Conservation (phyloP, 306 rosid species). For the Cicer pinnatifidum region DNA sequence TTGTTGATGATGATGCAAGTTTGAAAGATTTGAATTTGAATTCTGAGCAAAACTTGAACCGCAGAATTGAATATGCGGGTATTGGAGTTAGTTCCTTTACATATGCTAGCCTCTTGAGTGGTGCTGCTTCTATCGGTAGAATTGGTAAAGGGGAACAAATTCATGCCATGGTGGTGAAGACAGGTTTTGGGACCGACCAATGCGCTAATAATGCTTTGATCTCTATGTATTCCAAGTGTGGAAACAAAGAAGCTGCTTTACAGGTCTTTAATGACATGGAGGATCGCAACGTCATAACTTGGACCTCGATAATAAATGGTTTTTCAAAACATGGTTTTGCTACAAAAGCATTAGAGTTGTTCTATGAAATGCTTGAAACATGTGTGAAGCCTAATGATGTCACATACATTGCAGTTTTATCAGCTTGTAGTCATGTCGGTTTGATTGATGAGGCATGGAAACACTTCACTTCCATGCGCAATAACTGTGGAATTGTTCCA, state of each 20-base stretch:
- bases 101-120: conserved; percentile 70
- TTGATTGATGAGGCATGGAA: conserved; percentile 63
- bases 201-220: conserved; percentile 60
- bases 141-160: conserved; percentile 68
- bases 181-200: conserved; percentile 49
- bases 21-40: conserved; percentile 38
- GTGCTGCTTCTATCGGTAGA: conserved; percentile 61
- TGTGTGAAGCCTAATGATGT: conserved; percentile 66
- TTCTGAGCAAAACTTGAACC: conserved; percentile 48
- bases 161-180: conserved; percentile 57
- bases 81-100: conserved; percentile 56
- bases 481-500: conserved; percentile 54
- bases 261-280: conserved; percentile 57
- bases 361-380: conserved; percentile 60
- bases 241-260: conserved; percentile 60
- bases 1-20: conserved; percentile 52
- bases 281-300: conserved; percentile 60
- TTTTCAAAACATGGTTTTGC: conserved; percentile 71
- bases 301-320: conserved; percentile 69
- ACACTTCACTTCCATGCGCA: conserved; percentile 59
- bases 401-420: conserved; percentile 67
- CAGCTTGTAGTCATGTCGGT: conserved; percentile 75
- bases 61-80: conserved; percentile 48
- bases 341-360: conserved; percentile 58
- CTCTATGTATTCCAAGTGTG: conserved; percentile 77